Evolutionary conservation across 2,329 filamentous ascomycete genomes (phyloP), one percentile per base, ranked within the genome.

Genomic region (Purpureocillium takamizusanense): DNA sequence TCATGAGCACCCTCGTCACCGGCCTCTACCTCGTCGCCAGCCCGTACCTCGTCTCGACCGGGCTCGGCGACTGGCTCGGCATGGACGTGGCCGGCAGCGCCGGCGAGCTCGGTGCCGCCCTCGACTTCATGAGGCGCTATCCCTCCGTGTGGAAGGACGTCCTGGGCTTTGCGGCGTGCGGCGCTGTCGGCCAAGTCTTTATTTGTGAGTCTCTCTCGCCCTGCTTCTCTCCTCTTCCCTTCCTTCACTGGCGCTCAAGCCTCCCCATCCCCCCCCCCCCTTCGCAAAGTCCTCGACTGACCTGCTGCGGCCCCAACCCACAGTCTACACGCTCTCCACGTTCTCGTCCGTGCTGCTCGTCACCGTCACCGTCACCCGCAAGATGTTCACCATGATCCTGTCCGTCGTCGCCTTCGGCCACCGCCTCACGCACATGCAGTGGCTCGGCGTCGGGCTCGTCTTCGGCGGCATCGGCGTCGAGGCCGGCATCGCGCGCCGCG

Each of bases 381-480:
- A 98, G 69, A 98, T 98, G 92, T 76, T 97, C 59, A 97, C 90
- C 49, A 98, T 98, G 92, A 86, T 97, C 42, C 72, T 97, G 37
- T 95, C 87, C 38, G 92, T 98, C 21, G 70, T 97, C 43, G 88
- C 87, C 65, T 98, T 97, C 59, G 92, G 92, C 21, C 92, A 98
- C 61, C 77, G 75, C 46, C 73, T 98, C 35, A 84, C 78, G 21
- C 65, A 69, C n/a, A 94, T 90, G 74, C 92, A 98, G 66, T 95
- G 89, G 86, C 67, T 94, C 7, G 92, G 92, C 46, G 89, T 98
- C 25, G 82, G 76, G 0, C 69, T 98, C 42, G 92, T 98, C 8
- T 98, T 98, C 67, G 88, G 89, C 18, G 92, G 90, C 37, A 89
- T 98, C 55, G 92, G 88, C 23, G 85, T 89, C 28, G 92, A 98